These are phyloP conservation scores for Skeletonema grethae DNA, from an alignment of 108 stramenopile genomes.

Conservation along the genomic window DNA sequence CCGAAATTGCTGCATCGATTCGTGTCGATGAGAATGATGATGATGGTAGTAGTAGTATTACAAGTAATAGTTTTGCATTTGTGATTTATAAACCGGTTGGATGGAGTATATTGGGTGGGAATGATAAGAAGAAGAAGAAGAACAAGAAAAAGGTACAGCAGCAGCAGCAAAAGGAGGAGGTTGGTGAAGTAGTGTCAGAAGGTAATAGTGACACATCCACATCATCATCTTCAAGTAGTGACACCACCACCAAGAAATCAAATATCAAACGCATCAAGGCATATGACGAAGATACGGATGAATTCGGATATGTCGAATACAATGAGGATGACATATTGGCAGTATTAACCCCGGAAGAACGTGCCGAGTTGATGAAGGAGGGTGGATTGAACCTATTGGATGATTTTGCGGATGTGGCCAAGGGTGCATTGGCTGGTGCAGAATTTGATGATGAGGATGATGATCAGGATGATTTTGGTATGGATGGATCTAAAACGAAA, in stretches of 20 bases:
- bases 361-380: constrained; percentile 49
- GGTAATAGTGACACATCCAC: neutral
- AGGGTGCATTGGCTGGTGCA: constrained; percentile 20
- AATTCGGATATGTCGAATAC: constrained; percentile 60
- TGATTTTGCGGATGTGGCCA: constrained; percentile 29
- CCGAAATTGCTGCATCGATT: constrained; percentile 54
- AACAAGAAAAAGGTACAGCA: constrained; percentile 4
- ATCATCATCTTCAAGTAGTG: neutral
- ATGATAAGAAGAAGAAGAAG: constrained; percentile 32
- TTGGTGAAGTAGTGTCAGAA: neutral
- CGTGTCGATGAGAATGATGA: constrained; percentile 52
- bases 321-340: constrained; percentile 70
- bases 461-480: constrained; percentile 8
- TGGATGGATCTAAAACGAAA: constrained; percentile 12
- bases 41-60: too few species aligned
- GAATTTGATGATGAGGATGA: constrained; percentile 31
- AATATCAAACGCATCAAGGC: constrained; percentile 45
- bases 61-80: constrained; percentile 68
- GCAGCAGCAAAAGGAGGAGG: neutral
- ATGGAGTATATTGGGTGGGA: constrained; percentile 76
- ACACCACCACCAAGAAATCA: neutral
- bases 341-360: constrained; percentile 67
- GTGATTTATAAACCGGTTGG: constrained; percentile 78
- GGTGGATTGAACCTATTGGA: constrained; percentile 35
- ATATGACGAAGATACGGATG: constrained; percentile 59